Evolutionary conservation across 2,329 filamentous ascomycete genomes (phyloP), one percentile per base, ranked within the genome.

Genomic region (Hymenoscyphus fraxineus): DNA sequence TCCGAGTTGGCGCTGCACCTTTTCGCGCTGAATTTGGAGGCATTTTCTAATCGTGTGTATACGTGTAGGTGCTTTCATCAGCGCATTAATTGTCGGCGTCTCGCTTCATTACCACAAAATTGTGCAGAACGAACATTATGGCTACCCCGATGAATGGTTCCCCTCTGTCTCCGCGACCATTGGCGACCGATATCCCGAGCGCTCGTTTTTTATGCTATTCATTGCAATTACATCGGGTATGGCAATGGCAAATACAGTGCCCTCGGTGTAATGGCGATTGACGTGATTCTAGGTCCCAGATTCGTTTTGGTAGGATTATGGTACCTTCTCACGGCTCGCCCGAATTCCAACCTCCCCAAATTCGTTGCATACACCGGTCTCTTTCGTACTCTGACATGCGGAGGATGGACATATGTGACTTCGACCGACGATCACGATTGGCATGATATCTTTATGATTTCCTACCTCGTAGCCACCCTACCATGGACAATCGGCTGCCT

Each of bases 401-500:
- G 94, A 72, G 95, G 95, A 65, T 99, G 95, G 94, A 97, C 95
- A 61, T 99, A 98, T 78, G 88, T 99, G 67, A 99, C 95, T 32
- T 98, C 95, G 67, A 99, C 95, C 55, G 95, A 99, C 76, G 92
- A 98, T 76, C 95, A 99, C 78, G 88, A 96, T 78, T 98, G 93
- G 93, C 95, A 99, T 77, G 95, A 99, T 75, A 94, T 98, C 68
- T 94, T 99, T 77, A 99, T 99, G 95, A 97, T 99, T 71, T 96
- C 93, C 15, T 99, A 99, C 78, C 83, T 99, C 63, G 89, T 99
- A 57, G 90, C 92, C 40, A 98, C 95, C 2, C 82, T 99, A 62
- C 95, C 95, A 1, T 99, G 95, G 95, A 99, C 94, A 1, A 78
- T 92, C 58, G 95, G 95, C 59, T 97, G 94, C 77, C 85, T 98